phyloP scores from a whole-genome alignment of 2,329 filamentous ascomycete species.

The Verticillium klebahnii region DNA sequence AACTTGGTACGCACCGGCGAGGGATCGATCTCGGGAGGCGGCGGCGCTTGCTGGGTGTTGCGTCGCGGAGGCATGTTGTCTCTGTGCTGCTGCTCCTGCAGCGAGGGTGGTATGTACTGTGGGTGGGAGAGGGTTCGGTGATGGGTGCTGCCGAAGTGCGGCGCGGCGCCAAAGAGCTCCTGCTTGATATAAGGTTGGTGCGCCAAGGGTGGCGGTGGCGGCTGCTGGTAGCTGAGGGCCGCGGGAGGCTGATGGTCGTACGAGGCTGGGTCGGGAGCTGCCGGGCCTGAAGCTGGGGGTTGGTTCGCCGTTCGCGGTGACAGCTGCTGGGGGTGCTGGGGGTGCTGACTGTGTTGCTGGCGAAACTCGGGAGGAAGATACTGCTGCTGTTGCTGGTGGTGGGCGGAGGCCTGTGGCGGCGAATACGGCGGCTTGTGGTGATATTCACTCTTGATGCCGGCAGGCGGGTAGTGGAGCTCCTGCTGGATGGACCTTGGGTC shows the following conservation, averaged over 20 bases:
- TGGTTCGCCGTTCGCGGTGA: neutral
- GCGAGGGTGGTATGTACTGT: conserved; percentile 15
- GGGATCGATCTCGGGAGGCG: conserved; percentile 43
- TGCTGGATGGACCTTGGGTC: conserved; percentile 1
- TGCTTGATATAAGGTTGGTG: conserved; percentile 8
- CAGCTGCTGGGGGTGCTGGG: neutral
- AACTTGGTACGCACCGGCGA: conserved; percentile 91
- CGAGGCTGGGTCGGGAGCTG: neutral
- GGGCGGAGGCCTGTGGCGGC: conserved; percentile 3
- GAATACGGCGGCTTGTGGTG: conserved; percentile 8
- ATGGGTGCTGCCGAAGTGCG: conserved; percentile 10
- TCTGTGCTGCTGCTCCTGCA: conserved; percentile 11
- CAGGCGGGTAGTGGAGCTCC: conserved; percentile 1
- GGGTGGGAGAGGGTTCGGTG: conserved; percentile 8
- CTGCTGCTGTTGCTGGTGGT: conserved; percentile 12
- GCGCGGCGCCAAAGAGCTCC: neutral
- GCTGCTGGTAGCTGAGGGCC: neutral
- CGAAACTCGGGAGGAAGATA: conserved; percentile 2
- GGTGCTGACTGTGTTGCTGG: conserved; percentile 8
- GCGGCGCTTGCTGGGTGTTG: conserved; percentile 29
- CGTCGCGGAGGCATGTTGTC: conserved; percentile 34
- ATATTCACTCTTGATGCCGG: conserved; percentile 3
- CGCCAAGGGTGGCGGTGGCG: neutral
- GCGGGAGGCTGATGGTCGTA: conserved; percentile 4
- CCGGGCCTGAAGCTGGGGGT: neutral